Percentiles rank a stretch among this genome's conserved stretches.
These are phyloP conservation scores for Chlorella sp. DNA, from an alignment of 139 green algal species.

Conservation along the genomic window DNA sequence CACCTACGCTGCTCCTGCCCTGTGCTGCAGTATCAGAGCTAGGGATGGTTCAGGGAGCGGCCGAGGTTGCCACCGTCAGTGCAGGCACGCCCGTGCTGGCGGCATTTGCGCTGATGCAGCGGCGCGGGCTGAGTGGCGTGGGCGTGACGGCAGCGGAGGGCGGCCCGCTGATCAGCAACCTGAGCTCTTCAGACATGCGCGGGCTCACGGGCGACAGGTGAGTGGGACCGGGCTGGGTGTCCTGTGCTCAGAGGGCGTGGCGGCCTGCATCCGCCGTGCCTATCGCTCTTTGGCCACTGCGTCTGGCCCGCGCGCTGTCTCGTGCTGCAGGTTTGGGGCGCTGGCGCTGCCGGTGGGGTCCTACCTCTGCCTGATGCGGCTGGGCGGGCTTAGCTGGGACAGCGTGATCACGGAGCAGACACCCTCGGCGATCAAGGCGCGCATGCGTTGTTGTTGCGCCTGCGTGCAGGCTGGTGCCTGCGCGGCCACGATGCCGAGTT, in stretches of 20 bases:
- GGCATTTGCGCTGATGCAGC: constrained; percentile 32
- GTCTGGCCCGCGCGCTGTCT: no score
- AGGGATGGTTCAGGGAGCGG: constrained; percentile 23
- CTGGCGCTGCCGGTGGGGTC: constrained; percentile 36
- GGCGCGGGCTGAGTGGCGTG: constrained; percentile 16
- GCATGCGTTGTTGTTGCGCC: no score
- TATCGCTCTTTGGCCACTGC: no score
- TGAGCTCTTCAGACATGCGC: constrained; percentile 29
- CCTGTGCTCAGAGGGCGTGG: no score
- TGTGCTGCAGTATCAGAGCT: constrained; percentile 16
- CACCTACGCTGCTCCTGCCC: no score
- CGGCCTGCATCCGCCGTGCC: no score
- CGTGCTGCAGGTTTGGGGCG: constrained; percentile 27
- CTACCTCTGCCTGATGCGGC: constrained; percentile 27
- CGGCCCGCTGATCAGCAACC: constrained; percentile 26
- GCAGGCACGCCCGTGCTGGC: constrained; percentile 25
- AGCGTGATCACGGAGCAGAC: constrained; percentile 23
- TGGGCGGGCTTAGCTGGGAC: constrained; percentile 15
- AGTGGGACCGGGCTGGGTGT: no score
- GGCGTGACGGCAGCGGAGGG: constrained; percentile 3
- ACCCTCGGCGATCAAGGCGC: constrained; percentile 16
- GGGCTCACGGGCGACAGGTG: constrained; percentile 33
- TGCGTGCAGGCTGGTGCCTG: no score
- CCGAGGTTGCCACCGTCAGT: constrained; percentile 4
- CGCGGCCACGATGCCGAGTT: no score